These are phyloP conservation scores for Glomus cerebriforme DNA, from an alignment of 192 early-diverging fungal genomes.

Conservation along the genomic window DNA sequence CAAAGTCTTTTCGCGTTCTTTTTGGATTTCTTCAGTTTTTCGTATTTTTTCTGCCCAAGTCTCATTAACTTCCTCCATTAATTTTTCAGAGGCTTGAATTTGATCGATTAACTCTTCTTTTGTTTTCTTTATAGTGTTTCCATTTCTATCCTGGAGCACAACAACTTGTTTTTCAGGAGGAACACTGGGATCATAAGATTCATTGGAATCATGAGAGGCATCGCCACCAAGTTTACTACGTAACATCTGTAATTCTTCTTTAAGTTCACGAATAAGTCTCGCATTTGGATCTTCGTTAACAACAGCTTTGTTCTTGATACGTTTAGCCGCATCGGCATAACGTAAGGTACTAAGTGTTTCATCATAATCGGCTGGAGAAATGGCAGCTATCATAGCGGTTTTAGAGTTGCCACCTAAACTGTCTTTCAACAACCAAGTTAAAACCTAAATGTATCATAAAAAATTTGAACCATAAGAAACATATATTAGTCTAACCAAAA, in stretches of 20 bases:
- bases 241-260: constrained; percentile 75
- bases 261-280: constrained; percentile 78
- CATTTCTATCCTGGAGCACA: constrained; percentile 46
- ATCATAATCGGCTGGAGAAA: constrained; percentile 75
- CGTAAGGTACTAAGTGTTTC: constrained; percentile 85
- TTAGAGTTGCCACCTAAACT: constrained; percentile 84
- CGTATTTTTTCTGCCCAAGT: constrained; percentile 83
- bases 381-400: constrained; percentile 78
- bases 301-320: constrained; percentile 86
- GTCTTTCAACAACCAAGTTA: constrained; percentile 85
- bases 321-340: constrained; percentile 90
- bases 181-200: constrained; percentile 35
- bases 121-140: constrained; percentile 47
- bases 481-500: background rate
- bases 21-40: constrained; percentile 71
- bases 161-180: constrained; percentile 40
- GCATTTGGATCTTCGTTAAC: constrained; percentile 89
- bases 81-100: constrained; percentile 82
- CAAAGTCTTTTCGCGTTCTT: constrained; percentile 70
- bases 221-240: constrained; percentile 50
- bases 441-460: constrained; percentile 44
- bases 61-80: constrained; percentile 80
- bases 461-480: background rate
- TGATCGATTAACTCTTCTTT: constrained; percentile 72
- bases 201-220: background rate